Evolutionary conservation across 179 eudicot genomes (phyloP).

Genomic region (Corrigiola litoralis): DNA sequence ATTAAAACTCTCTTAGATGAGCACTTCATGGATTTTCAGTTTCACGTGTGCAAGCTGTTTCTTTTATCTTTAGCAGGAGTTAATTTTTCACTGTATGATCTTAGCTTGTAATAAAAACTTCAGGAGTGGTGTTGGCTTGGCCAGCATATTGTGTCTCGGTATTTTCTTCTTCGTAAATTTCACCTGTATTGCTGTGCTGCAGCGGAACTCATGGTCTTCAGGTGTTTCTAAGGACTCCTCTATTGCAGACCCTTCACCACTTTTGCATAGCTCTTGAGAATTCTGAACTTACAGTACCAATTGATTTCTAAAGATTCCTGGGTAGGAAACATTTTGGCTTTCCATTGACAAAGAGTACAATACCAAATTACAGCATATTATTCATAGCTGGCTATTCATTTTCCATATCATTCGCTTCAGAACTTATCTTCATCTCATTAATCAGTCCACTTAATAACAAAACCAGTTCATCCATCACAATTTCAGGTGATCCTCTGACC

Average conservation of each 20-base stretch:
- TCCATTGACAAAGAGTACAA: too few species aligned
- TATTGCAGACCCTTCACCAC: too few species aligned
- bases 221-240: too few species aligned
- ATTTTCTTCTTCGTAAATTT: too few species aligned
- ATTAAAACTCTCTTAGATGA: constrained; percentile 27
- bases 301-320: too few species aligned
- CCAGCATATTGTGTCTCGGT: too few species aligned
- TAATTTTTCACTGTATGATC: background rate
- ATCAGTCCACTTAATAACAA: constrained; percentile 26
- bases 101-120: constrained; percentile 4
- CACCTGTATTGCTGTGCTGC: too few species aligned
- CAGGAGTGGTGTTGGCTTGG: background rate
- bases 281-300: too few species aligned
- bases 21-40: background rate
- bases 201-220: too few species aligned
- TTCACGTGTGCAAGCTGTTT: constrained; percentile 1
- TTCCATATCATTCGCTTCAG: constrained; percentile 4
- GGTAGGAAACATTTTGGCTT: too few species aligned
- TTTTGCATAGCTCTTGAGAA: too few species aligned
- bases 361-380: too few species aligned
- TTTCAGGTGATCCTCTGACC: constrained; percentile 42
- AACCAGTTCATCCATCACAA: constrained; percentile 31
- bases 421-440: constrained; percentile 27
- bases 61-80: constrained; percentile 3
- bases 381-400: background rate